Evolutionary conservation across 2,329 filamentous ascomycete genomes (phyloP), one percentile per base, ranked within the genome.

Genomic region (Diaporthe sp.): DNA sequence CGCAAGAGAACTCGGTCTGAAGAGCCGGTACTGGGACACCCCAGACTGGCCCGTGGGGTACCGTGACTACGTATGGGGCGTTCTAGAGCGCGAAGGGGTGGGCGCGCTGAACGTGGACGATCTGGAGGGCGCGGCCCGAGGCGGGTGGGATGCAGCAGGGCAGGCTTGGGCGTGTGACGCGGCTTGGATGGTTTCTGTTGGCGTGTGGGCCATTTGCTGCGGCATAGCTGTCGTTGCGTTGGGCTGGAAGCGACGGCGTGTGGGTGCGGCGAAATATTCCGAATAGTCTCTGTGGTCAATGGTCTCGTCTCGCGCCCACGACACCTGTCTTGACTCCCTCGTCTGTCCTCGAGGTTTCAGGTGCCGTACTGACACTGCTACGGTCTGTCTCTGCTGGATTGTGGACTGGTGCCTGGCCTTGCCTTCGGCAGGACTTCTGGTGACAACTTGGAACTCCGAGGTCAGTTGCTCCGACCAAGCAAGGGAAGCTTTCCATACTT

Each of bases 61-160:
- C 55, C 85, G 90, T 61, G 88, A 92, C 80, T 84, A 86, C 71
- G 83, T 92, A 6, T 93, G 91, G 90, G 83, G 86, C 73, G 83
- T 87, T 2, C 79, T 93, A 44, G 80, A 89, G 15, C 81, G 85
- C n/a, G 89, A 91, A 77, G 90, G 89, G 0, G 89, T 90, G 4
- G 90, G 92, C 80, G 82, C 92, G 57, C 79, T 93, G 72, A 92
- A 92, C 80, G 89, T 90, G 4, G 91, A 93, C 82, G 89, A 92
- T 80, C 80, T 93, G 74, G 82, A 84, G 71, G 88, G 83, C 0
- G 88, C 85, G 20, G 83, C 84, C 13, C 83, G 78, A 74, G 80
- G 80, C 76, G 82, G 84, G 61, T 88, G 86, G 86, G 31, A 60
- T 3, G 57, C 34, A 1, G 3, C 17, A 9, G 55, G 55, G 22